Evolutionary conservation across 805 yeast genomes (phyloP), one percentile per base, ranked within the genome.

Genomic region (Cyberlindnera mrakii): DNA sequence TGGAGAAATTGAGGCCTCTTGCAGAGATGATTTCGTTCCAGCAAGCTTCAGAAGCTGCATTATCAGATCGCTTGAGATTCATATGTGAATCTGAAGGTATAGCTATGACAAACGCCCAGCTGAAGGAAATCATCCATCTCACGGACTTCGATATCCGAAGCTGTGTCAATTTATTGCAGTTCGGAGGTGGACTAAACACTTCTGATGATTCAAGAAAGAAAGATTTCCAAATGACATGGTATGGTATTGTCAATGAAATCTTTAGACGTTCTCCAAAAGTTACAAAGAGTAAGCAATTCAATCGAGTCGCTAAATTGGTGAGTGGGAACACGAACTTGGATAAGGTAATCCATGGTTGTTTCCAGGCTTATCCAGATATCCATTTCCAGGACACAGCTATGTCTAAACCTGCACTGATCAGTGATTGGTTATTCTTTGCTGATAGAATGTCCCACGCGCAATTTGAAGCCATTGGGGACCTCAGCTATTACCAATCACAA

Each of bases 141-240:
- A 77, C 89, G 31, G 88, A 85, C 49, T 86, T 86, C 33, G 99
- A 91, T 64, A 71, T 93, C 16, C 68, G 99, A 51, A 85, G 88
- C 23, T 84, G 96, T 61, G 69, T 91, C 33, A 91, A 91, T 56
- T 76, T 81, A 53, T 59, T 91, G 32, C 98, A 91, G 52, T 90
- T 91, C 56, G 55, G 57, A 15, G 53, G 54, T 9, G 50, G 47
- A 4, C 35, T 48, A 11, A 48, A 48, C 23, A 34, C 48, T 14
- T 37, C 54, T 1, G 46, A 46, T 8, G 61, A 56, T 18, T 44
- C 58, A 5, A 61, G 67, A 33, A 52, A 53, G 23, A 86, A 84
- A 59, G 96, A 88, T 61, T 53, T 68, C 10, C 78, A 75, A 41
- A 49, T 77, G 37, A 73, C 82, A 18, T 85, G 95, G 95, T 83